Percentiles rank a stretch among this genome's conserved stretches.
These are phyloP conservation scores for Daldinia bambusicola DNA, from an alignment of 495 filamentous ascomycete genomes.

Conservation along the genomic window DNA sequence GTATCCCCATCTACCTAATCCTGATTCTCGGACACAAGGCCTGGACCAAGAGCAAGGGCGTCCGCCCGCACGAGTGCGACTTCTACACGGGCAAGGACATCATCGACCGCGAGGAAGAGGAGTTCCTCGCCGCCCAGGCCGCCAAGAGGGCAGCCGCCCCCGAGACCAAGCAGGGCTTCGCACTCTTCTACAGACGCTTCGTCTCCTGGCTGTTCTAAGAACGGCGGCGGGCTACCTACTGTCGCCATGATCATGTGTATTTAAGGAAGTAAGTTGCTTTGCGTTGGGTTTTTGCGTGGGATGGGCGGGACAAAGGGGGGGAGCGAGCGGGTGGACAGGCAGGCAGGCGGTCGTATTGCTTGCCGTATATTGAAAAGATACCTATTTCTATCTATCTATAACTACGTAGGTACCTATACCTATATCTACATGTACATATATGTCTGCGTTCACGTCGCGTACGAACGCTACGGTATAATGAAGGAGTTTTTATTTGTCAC, in stretches of 20 bases:
- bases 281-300: background rate
- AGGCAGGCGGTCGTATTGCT: background rate
- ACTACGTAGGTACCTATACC: background rate
- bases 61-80: constrained; percentile 70
- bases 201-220: constrained; percentile 74
- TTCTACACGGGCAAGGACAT: constrained; percentile 76
- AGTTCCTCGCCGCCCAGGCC: constrained; percentile 68
- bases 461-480: background rate
- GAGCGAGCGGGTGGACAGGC: background rate
- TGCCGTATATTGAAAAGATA: constrained; percentile 4
- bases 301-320: background rate
- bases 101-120: constrained; percentile 78
- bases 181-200: constrained; percentile 70
- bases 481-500: background rate
- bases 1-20: constrained; percentile 80
- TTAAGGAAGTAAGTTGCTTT: no score
- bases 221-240: background rate
- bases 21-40: constrained; percentile 79
- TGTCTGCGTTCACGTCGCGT: background rate
- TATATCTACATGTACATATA: constrained; percentile 1
- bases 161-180: constrained; percentile 8
- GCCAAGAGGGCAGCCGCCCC: constrained; percentile 55
- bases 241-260: background rate
- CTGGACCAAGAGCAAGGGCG: constrained; percentile 60
- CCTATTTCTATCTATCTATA: constrained; percentile 2